phyloP scores from a whole-genome alignment of 768 basidiomycete species.

The Rhizopogon sp. region DNA sequence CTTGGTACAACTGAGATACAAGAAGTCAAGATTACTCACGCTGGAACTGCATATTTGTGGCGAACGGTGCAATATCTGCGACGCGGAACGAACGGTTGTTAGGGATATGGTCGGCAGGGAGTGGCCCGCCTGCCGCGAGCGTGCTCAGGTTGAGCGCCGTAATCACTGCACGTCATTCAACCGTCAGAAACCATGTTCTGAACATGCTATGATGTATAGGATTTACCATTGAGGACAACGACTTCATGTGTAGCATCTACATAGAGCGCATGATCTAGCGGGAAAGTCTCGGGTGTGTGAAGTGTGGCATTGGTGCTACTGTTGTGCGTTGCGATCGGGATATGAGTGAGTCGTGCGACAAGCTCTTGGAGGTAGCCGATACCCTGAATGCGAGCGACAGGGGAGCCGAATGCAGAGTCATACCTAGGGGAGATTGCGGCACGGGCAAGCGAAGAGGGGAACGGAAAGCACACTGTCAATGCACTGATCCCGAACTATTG shows the following conservation, averaged over 20 bases:
- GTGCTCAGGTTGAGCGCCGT: constrained; percentile 81
- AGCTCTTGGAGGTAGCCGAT: constrained; percentile 82
- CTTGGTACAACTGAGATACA: neutral
- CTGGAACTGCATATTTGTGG: constrained; percentile 87
- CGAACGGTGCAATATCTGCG: constrained; percentile 80
- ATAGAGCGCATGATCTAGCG: constrained; percentile 66
- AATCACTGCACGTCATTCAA: constrained; percentile 44
- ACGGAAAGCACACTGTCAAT: neutral
- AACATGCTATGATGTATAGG: neutral
- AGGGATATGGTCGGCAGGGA: constrained; percentile 71
- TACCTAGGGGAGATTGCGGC: constrained; percentile 35
- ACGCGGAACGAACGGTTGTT: constrained; percentile 61
- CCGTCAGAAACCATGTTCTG: neutral
- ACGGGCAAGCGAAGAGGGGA: constrained; percentile 10
- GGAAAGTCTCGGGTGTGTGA: constrained; percentile 65
- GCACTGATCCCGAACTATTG: neutral
- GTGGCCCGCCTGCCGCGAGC: constrained; percentile 67
- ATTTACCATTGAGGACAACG: constrained; percentile 54
- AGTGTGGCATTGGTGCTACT: constrained; percentile 84
- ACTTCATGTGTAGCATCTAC: constrained; percentile 60
- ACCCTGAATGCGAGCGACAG: constrained; percentile 71
- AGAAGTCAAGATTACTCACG: constrained; percentile 38
- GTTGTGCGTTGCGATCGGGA: constrained; percentile 63
- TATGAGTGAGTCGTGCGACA: constrained; percentile 76
- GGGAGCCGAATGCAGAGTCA: constrained; percentile 75